Conservation (phyloP, 2,329 filamentous ascomycete genomes). For the Cryphonectria japonica region DNA sequence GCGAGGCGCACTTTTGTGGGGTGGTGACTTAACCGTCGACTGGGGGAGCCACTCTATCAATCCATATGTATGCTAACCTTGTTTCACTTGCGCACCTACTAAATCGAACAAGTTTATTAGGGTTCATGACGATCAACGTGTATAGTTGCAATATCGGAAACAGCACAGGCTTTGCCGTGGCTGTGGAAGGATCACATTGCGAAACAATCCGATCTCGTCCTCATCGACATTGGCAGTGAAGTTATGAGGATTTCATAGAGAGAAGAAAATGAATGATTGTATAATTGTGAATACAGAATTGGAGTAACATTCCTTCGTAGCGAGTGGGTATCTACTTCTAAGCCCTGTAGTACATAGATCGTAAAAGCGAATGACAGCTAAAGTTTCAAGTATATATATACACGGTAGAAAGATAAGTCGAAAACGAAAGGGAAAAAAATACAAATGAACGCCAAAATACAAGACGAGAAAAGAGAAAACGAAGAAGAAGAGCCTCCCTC, state of each 20-base stretch:
- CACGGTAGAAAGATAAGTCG: background rate
- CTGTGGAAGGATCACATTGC: no score
- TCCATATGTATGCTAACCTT: background rate
- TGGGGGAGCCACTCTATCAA: background rate
- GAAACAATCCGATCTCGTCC: rapidly evolving
- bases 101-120: no score
- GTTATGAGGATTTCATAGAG: no score
- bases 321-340: background rate
- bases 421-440: background rate
- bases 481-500: background rate
- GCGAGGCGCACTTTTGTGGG: background rate
- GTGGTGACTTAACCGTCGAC: background rate
- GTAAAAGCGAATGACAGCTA: background rate
- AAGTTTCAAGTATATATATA: background rate
- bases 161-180: background rate
- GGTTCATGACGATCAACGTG: no score
- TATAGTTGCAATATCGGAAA: background rate
- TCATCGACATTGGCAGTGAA: background rate
- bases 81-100: background rate
- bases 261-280: no score
- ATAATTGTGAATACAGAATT: background rate
- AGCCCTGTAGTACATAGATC: background rate
- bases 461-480: background rate
- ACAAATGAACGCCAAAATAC: background rate
- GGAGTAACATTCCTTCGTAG: background rate